Percentiles rank a stretch among this genome's conserved stretches.
Evolutionary conservation across 2,329 filamentous ascomycete species (phyloP).

Genomic region (Herpotrichia juniperi): DNA sequence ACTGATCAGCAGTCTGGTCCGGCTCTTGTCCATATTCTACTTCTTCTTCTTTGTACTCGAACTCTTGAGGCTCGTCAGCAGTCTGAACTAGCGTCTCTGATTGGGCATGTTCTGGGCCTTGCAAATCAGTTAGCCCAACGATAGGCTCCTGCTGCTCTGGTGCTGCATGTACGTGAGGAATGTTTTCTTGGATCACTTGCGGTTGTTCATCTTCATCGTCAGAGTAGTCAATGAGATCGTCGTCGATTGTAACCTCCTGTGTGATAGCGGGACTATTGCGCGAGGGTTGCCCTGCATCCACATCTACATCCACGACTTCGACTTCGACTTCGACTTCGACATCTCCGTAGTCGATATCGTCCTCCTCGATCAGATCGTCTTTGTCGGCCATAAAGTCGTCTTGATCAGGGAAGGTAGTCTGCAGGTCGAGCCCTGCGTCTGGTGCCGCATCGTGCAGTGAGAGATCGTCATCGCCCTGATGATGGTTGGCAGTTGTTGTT

Average conservation of each 20-base stretch:
- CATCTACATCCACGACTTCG: not conserved
- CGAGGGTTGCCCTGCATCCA: not conserved
- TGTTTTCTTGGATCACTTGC: not conserved
- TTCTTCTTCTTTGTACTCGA: not conserved
- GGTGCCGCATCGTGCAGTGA: slow-evolving; percentile 60
- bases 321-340: slow-evolving; percentile 1
- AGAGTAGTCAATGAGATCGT: slow-evolving; percentile 39
- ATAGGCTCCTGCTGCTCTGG: not conserved
- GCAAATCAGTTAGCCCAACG: not conserved
- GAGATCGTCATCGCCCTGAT: slow-evolving; percentile 57
- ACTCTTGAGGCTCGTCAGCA: not conserved
- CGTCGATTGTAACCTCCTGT: slow-evolving; percentile 18
- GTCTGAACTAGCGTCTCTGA: not conserved
- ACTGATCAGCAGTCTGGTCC: not conserved
- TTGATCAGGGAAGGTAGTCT: slow-evolving; percentile 23
- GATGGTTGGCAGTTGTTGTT: slow-evolving; percentile 20
- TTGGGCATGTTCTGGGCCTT: not conserved
- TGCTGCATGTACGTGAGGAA: not conserved
- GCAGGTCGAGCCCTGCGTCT: slow-evolving; percentile 27
- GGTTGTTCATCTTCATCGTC: slow-evolving; percentile 32
- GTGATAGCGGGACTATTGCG: not conserved
- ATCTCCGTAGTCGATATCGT: slow-evolving; percentile 7
- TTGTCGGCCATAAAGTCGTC: slow-evolving; percentile 48
- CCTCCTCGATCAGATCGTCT: slow-evolving; percentile 30
- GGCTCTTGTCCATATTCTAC: not conserved